Conservation (phyloP, 176 grass and related monocot genomes). For the Triticum aestivum region IWGSC_CS_RefSeq_v2.1 NC_057799.1:568293556-568294055, state of each 20-base stretch:
- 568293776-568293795: conserved; percentile 65
- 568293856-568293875: conserved; percentile 86
- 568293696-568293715: neutral
- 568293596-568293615: conserved; percentile 65
- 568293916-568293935: conserved; percentile 91
- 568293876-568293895: conserved; percentile 85
- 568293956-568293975: neutral
- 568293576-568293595: conserved; percentile 47
- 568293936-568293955: conserved; percentile 40
- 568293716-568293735: neutral
- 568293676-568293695: conserved; percentile 1
- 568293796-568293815: conserved; percentile 68
- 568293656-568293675: conserved; percentile 44
- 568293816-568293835: conserved; percentile 54
- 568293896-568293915: conserved; percentile 87
- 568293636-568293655: conserved; percentile 54
- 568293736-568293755: conserved; percentile 30
- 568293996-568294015: conserved; percentile 5
- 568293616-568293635: conserved; percentile 52
- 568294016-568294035: conserved; percentile 67
- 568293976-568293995: neutral
- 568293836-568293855: conserved; percentile 64
- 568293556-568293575: neutral
- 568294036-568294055: conserved; percentile 79
- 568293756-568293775: conserved; percentile 65